Conservation (phyloP, 2,329 filamentous ascomycete genomes). For the Lachnum nothofagi region DNA sequence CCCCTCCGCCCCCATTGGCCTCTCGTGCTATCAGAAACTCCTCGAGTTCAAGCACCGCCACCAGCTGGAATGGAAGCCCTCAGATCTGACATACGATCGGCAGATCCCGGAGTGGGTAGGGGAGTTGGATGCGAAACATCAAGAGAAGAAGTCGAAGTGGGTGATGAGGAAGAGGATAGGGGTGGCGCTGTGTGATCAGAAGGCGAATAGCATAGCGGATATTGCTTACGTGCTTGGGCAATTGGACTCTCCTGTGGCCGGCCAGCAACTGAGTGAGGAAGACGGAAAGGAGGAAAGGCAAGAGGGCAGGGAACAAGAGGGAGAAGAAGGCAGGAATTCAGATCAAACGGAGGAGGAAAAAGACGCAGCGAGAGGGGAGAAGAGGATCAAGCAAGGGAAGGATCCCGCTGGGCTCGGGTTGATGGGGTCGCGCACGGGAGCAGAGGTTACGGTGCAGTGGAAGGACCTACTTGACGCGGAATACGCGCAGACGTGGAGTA, state of each 20-base stretch:
- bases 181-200: conserved; percentile 52
- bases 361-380: background rate
- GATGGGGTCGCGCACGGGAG: conserved; percentile 15
- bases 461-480: conserved; percentile 34
- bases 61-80: conserved; percentile 51
- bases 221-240: conserved; percentile 41
- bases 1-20: conserved; percentile 49
- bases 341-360: conserved; percentile 17
- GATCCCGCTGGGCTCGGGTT: conserved; percentile 17
- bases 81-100: conserved; percentile 16
- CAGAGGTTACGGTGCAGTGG: conserved; percentile 32
- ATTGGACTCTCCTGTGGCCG: conserved; percentile 34
- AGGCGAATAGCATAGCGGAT: conserved; percentile 56
- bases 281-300: conserved; percentile 27
- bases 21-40: conserved; percentile 57
- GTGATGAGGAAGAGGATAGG: conserved; percentile 39
- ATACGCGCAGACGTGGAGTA: conserved; percentile 35
- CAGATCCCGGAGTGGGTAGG: background rate
- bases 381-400: too few species aligned
- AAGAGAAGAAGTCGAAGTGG: background rate
- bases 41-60: conserved; percentile 60
- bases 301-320: conserved; percentile 25
- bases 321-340: conserved; percentile 11
- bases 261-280: too few species aligned
- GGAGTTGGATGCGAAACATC: background rate